Evolutionary conservation across 805 yeast species (phyloP).

Genomic region (Diddensiella transvaalensis): DNA sequence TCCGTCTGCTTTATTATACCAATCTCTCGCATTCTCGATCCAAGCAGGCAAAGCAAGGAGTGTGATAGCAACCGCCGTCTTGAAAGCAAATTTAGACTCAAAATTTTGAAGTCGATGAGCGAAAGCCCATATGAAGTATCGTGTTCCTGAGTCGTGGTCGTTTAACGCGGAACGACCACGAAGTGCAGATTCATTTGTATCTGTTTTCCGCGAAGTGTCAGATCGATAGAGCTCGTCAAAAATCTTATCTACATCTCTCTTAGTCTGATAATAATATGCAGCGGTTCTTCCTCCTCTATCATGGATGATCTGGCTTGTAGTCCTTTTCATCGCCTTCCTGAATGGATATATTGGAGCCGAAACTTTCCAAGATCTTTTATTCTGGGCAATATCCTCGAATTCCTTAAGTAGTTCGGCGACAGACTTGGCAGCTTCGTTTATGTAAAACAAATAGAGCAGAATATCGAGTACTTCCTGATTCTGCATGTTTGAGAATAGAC

Average conservation of each 20-base stretch:
- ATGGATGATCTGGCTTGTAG: conserved; percentile 41
- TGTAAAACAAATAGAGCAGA: conserved; percentile 40
- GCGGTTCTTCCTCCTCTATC: conserved; percentile 49
- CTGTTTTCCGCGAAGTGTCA: conserved; percentile 37
- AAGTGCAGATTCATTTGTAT: conserved; percentile 13
- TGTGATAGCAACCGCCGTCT: conserved; percentile 36
- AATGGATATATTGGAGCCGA: conserved; percentile 40
- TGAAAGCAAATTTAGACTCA: conserved; percentile 44
- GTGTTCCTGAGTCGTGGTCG: conserved; percentile 14
- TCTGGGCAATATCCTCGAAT: conserved; percentile 9
- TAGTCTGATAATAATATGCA: conserved; percentile 41
- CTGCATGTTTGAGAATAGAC: background rate
- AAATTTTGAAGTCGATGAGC: conserved; percentile 34
- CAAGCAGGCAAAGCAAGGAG: conserved; percentile 44
- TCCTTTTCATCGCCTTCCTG: conserved; percentile 38
- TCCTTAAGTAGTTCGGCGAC: conserved; percentile 21
- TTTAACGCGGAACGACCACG: background rate
- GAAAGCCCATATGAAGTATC: conserved; percentile 40
- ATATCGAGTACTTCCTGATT: conserved; percentile 38
- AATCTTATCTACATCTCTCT: conserved; percentile 44
- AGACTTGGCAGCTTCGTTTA: conserved; percentile 41
- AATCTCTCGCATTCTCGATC: conserved; percentile 37
- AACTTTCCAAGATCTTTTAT: conserved; percentile 36
- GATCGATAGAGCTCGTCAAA: conserved; percentile 43
- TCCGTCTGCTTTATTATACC: conserved; percentile 44